Base-by-base conservation (phyloP, 1,284 basidiomycete genomes). In the Ceratobasidium sp. region DNA sequence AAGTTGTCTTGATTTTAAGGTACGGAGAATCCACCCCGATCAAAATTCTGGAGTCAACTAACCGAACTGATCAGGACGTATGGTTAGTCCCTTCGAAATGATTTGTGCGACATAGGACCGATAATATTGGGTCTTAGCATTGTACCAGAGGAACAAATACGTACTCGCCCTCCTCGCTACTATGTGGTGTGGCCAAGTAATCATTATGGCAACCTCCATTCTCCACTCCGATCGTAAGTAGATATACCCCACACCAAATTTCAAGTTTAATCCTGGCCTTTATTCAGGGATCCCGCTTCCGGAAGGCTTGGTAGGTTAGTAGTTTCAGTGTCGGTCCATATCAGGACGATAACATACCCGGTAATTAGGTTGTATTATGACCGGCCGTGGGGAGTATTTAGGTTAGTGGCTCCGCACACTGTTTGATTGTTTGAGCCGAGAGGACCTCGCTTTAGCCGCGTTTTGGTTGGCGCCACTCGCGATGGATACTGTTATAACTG, bases 101-200 rank as follows among this genome's bases (percentile, higher is more conserved):
- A 14, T 7, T 38, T 18, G 20, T 8, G 4, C 16, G 38, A 23
- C 60, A 20, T 33, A 27, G 48, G 2, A 52, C 4, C 54, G 50
- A 76, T 38, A 16, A 5, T 3, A 10, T 65, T 33, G 48, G n/a
- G 2, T 35, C 50, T 23, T 38, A 76, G 74, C 74, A 10, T 44
- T 76, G 23, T 76, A 76, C n/a, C 74, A 76, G 14, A 54, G 64
- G 12, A 76, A 33, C 46, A 44, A 6, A 20, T 27, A 30, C n/a
- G 33, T 76, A n/a, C 52, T 76, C 30, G 64, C 20, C 7, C 41
- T 59, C 5, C 52, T 76, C 0, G 5, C 30, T 8, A n/a, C 33
- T 6, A 27, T 76, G 10, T 76, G 74, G 74, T 66, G 62, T 67
- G 74, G 35, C n/a, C 74, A 76, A 48, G 41, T 76, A 16, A n/a